Conservation (phyloP, 352 stramenopile genomes). For the Pythium diclinum region DNA sequence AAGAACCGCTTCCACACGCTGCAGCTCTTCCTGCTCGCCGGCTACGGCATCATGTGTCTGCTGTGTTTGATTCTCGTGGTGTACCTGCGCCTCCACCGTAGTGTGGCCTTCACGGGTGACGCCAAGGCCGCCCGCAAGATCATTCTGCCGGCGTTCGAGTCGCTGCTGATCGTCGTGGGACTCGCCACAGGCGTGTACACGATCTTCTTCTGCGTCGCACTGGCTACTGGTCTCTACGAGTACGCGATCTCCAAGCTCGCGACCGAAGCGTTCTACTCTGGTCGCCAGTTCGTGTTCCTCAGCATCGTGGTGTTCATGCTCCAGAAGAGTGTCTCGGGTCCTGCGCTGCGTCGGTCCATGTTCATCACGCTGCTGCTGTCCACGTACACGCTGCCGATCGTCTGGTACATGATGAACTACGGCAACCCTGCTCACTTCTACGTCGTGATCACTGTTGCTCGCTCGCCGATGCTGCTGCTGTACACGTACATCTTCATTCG, state of each 20-base stretch:
- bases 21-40: conserved; percentile 13
- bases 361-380: conserved; percentile 29
- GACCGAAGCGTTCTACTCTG: conserved; percentile 32
- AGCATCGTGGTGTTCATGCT: conserved; percentile 37
- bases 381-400: conserved; percentile 31
- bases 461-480: conserved; percentile 25
- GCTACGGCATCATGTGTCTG: conserved; percentile 17
- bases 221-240: conserved; percentile 15
- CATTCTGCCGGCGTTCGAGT: conserved; percentile 41
- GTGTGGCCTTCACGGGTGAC: conserved; percentile 32
- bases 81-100: conserved; percentile 36
- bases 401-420: conserved; percentile 12
- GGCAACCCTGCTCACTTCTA: conserved; percentile 10
- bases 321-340: conserved; percentile 38
- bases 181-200: conserved; percentile 26
- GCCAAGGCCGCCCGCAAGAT: conserved; percentile 31
- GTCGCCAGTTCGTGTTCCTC: conserved; percentile 39
- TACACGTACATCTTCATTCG: conserved; percentile 24
- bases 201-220: conserved; percentile 25
- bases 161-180: conserved; percentile 37
- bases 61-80: conserved; percentile 14
- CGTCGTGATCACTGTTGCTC: conserved; percentile 9
- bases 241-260: conserved; percentile 11
- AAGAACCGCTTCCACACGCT: conserved; percentile 9
- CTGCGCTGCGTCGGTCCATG: conserved; percentile 26